phyloP scores from a whole-genome alignment of 2,329 filamentous ascomycete species.

The Xylaria digitata region DNA sequence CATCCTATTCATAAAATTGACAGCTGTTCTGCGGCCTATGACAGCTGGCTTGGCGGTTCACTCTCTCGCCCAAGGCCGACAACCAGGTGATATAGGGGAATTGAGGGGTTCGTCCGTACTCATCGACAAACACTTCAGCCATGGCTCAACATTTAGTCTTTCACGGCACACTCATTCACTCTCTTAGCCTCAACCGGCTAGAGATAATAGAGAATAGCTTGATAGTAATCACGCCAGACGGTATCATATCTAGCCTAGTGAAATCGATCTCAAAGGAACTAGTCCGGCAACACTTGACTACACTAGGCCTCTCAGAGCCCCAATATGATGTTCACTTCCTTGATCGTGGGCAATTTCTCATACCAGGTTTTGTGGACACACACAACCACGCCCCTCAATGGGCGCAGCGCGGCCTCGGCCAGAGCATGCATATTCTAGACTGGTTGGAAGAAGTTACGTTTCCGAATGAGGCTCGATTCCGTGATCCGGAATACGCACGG shows the following conservation, averaged over 20 bases:
- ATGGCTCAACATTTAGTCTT: constrained; percentile 47
- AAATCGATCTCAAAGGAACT: constrained; percentile 37
- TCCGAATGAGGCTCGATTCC: constrained; percentile 70
- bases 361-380: constrained; percentile 73
- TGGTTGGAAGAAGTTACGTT: constrained; percentile 75
- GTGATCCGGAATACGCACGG: constrained; percentile 63
- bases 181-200: constrained; percentile 49
- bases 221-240: constrained; percentile 47
- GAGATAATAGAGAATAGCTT: constrained; percentile 55
- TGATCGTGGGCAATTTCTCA: constrained; percentile 61
- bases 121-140: constrained; percentile 23
- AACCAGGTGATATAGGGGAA: neutral
- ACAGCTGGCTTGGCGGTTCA: constrained; percentile 23
- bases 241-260: constrained; percentile 45
- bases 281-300: constrained; percentile 33
- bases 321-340: constrained; percentile 49
- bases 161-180: constrained; percentile 58
- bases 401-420: constrained; percentile 60
- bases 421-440: constrained; percentile 66
- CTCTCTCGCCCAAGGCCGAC: neutral
- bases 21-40: constrained; percentile 18
- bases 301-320: constrained; percentile 29
- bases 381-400: constrained; percentile 75
- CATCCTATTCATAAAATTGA: neutral
- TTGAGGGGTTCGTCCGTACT: constrained; percentile 18